Evolutionary conservation across 306 rosid species (phyloP), one percentile per base, ranked within the genome.

Genomic region (Cicer bijugum): DNA sequence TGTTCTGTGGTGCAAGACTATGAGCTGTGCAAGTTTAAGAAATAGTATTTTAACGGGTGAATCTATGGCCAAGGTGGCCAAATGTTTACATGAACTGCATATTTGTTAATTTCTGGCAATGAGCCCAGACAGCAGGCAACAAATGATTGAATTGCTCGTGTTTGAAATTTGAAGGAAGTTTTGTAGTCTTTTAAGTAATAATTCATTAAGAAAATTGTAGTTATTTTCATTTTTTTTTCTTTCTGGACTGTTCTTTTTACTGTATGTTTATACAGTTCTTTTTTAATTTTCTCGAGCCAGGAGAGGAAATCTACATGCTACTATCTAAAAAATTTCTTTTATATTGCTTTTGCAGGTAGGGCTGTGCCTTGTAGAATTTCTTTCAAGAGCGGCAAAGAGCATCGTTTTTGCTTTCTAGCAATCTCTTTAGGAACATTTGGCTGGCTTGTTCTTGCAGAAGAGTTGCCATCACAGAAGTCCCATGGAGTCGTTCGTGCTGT

Each of bases 321-420:
- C 44, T 47, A 9, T 66, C 6, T 15, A 44, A 28, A 28, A 58
- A 85, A 72, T 28, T 80, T 56, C 20, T 52, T 57, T 52, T 67
- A 14, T 81, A 77, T 88, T 67, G 51, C 67, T 19, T 78, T 68
- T 79, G 86, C 86, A 94, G 98, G 69, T 76, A 86, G 87, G 74
- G 91, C 96, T 0, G 81, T 94, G 78, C 90, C 95, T 78, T 94
- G 98, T 81, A 87, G 95, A 85, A 89, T 94, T 79, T 90, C 97
- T 9, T 94, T 94, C 47, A 97, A 89, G 89, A 87, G 90, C 80
- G 97, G 98, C 53, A 94, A 84, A 80, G 97, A 91, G 51, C 88
- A 88, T 14, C 90, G 87, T 62, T 82, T 94, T 76, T 82, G 33
- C 84, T 87, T 94, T 69, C 81, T 88, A 77, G 91, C 97, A 60